A percentile compares a stretch with the other conserved stretches of the same genome.
phyloP scores from a whole-genome alignment of 169 alveolate genomes.

The Babesia ovis region DNA sequence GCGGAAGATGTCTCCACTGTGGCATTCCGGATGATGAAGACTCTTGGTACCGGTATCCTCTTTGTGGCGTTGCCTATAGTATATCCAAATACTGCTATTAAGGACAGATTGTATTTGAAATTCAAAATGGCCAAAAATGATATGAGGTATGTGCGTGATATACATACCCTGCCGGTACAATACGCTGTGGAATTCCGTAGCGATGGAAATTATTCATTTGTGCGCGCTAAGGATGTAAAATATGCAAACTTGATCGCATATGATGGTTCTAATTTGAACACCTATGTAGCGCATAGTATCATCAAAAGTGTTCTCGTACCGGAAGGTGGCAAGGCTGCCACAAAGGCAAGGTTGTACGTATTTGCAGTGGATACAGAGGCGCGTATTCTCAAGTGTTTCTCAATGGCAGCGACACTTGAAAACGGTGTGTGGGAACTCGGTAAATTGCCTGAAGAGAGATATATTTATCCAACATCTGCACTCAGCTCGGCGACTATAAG shows the following conservation, averaged over 20 bases:
- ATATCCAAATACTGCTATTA: neutral
- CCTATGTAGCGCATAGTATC: neutral
- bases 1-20: neutral
- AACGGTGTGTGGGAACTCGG: neutral
- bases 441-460: neutral
- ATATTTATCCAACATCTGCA: neutral
- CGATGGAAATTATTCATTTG: constrained; percentile 6
- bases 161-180: neutral
- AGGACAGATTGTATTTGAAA: neutral
- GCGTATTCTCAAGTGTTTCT: neutral
- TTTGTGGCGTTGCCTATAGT: constrained; percentile 3
- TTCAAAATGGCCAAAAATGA: neutral
- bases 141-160: constrained; percentile 6
- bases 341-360: neutral
- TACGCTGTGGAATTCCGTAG: neutral
- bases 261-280: neutral
- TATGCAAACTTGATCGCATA: neutral
- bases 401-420: neutral
- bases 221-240: neutral
- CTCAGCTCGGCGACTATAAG: neutral
- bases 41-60: neutral
- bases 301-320: constrained; percentile 5
- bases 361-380: neutral
- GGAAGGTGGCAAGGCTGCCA: neutral
- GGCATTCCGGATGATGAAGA: neutral